Conservation (phyloP, 805 yeast genomes). For the Kodamaea restingae region DNA sequence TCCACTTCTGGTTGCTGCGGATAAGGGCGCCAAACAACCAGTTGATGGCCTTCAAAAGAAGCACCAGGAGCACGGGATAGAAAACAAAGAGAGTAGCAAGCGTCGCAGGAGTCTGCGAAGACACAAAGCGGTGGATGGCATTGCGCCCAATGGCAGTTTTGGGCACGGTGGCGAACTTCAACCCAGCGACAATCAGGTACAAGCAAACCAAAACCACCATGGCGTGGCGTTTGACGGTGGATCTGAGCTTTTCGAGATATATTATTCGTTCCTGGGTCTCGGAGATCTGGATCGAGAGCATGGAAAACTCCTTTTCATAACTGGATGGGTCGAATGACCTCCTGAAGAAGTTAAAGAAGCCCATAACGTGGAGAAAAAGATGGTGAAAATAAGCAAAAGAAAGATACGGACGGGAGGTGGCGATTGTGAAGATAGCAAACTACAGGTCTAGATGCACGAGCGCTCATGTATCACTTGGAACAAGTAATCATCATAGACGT, state of each 20-base stretch:
- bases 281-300: conserved; percentile 33
- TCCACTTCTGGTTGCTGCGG: conserved; percentile 17
- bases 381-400: not conserved
- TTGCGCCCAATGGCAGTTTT: conserved; percentile 14
- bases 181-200: conserved; percentile 22
- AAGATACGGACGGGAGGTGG: no score
- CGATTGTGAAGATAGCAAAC: no score
- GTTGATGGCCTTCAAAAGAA: conserved; percentile 16
- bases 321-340: conserved; percentile 35
- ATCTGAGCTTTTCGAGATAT: conserved; percentile 14
- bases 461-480: no score
- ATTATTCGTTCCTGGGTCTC: conserved; percentile 21
- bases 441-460: no score
- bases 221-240: conserved; percentile 15
- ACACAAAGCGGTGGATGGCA: conserved; percentile 21
- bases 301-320: conserved; percentile 42
- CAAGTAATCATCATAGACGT: no score
- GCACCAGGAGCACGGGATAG: conserved; percentile 22
- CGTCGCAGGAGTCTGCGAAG: conserved; percentile 20
- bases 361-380: conserved; percentile 16
- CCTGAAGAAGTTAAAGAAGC: conserved; percentile 26
- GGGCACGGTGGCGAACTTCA: conserved; percentile 20
- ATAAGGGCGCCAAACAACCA: conserved; percentile 18
- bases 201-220: conserved; percentile 15
- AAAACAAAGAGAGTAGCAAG: conserved; percentile 16